Base-by-base conservation (phyloP, 352 stramenopile species). In the Globisporangium cystogenes region DNA sequence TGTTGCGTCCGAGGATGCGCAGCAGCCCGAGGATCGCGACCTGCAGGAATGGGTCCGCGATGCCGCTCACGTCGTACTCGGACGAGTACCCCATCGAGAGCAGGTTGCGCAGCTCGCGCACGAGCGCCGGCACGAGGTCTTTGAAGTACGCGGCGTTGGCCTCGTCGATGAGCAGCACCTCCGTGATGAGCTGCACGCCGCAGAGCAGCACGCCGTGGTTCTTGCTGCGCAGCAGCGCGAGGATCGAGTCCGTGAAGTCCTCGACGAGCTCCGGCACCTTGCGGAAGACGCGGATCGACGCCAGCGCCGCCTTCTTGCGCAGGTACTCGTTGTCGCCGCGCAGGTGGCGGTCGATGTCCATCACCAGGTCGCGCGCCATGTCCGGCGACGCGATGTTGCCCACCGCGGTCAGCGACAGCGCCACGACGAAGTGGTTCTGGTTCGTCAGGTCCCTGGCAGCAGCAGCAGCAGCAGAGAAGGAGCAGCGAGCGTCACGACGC, bases 191-290 rank as follows among this genome's bases (percentile, higher is more conserved):
- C 65, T 99, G 95, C 37, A 98, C 86, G 6, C 96, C 96, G 6
- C 95, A 96, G 55, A 99, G 94, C 45, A 99, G 67, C 7, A 99
- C 97, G 55, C 96, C 97, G 70, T 99, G 97, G 76, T 96, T 96
- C 57, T 98, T 95, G 45, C 68, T 74, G 55, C 97, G 97, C 27
- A 99, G 70, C n/a, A 99, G 70, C 11, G 74, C 76, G 16, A 96
- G 71, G 52, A 99, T 93, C 18, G 90, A 91, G 48, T 99, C 96
- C 1, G 96, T 86, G 80, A 99, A 99, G 70, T 99, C 96, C 67
- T 99, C 97, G 12, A 99, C 85, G 52, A 99, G 88, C 57, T 99
- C 98, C 7, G 97, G 97, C 53, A 98, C 96, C 65, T 99, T 98
- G 27, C 88, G 87, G 57, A 95, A 95, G 48, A 95, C 82, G 26